phyloP scores from a whole-genome alignment of 1,284 basidiomycete genomes.

The Athelia sp. region DNA sequence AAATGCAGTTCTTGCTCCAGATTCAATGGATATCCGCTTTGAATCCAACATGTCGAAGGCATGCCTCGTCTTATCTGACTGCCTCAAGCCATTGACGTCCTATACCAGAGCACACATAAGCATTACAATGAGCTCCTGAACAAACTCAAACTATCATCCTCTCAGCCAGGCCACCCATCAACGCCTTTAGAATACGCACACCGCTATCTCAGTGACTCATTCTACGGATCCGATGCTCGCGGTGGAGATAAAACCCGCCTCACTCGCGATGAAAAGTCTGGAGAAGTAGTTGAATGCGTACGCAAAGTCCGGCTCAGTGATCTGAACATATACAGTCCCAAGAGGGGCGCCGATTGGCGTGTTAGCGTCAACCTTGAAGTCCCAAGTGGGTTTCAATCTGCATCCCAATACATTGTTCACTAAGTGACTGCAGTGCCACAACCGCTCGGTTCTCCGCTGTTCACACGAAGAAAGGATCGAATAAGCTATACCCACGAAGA shows the following conservation, averaged over 20 bases:
- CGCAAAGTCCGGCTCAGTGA: conserved; percentile 83
- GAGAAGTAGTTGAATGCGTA: conserved; percentile 60
- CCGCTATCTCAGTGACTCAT: conserved; percentile 77
- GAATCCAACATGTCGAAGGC: conserved; percentile 90
- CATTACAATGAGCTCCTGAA: conserved; percentile 87
- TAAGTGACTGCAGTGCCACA: conserved; percentile 39
- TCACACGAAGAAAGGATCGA: conserved; percentile 81
- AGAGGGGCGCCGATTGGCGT: conserved; percentile 83
- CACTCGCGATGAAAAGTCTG: conserved; percentile 76
- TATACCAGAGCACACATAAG: conserved; percentile 75
- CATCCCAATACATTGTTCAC: not conserved
- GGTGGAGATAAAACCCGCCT: conserved; percentile 79
- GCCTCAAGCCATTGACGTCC: conserved; percentile 9
- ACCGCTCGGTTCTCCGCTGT: conserved; percentile 52
- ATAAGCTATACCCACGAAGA: conserved; percentile 92
- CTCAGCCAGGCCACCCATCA: conserved; percentile 37
- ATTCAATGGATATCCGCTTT: conserved; percentile 64
- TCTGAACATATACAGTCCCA: conserved; percentile 85
- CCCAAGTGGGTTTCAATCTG: conserved; percentile 42
- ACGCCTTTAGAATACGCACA: conserved; percentile 75
- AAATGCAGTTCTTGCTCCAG: conserved; percentile 44
- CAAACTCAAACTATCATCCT: conserved; percentile 53
- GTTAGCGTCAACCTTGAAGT: conserved; percentile 88
- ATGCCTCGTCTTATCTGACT: conserved; percentile 27
- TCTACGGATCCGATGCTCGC: conserved; percentile 57